Evolutionary conservation across 371 early-diverging fungal genomes (phyloP), one percentile per base, ranked within the genome.

Genomic region (Actinomortierella ambigua): DNA sequence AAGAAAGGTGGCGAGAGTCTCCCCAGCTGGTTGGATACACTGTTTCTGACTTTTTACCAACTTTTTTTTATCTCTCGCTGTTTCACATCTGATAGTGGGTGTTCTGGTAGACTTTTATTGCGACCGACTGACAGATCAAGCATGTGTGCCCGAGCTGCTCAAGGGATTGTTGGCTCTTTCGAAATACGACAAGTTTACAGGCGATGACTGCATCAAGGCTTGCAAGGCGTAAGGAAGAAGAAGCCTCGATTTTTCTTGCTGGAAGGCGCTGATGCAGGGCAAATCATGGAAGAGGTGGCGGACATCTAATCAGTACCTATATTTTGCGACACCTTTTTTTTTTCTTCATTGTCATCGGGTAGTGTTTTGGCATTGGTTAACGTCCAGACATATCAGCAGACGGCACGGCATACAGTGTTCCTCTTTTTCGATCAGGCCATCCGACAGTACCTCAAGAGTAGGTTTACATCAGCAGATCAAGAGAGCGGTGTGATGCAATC

Each of bases 81-180:
- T 28, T 44, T 24, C 20, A 14, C 24, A 48, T 41, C 41, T 41
- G 28, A 43, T 59, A 86, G 89, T 87, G 7, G 79, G 79, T 43
- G 88, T 89, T 14, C 82, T 93, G 41, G 87, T 88, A 17, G 85
- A 89, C 69, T 93, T 93, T 59, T 92, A 90, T 63, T 85, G 89
- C 60, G 89, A 90, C 51, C 81, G 93, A 50, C 77, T 92, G 55
- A 73, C 88, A 7, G 93, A 93, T 58, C 83, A 87, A 29, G 81
- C 88, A 0, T 88, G 93, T 44, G 90, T 93, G 14, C 88, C 89
- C 1, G 81, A 84, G 48, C 65, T 89, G 9, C 60, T 93, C 47
- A 80, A 88, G 55, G 93, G 93, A 0, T 63, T 91, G 26, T 61
- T 77, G 18, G 88, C 89, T 34, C 75, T 93, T 28, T 75, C 82